Base-by-base conservation (phyloP, 257 asterid species). In the Plectranthus barbatus region DNA sequence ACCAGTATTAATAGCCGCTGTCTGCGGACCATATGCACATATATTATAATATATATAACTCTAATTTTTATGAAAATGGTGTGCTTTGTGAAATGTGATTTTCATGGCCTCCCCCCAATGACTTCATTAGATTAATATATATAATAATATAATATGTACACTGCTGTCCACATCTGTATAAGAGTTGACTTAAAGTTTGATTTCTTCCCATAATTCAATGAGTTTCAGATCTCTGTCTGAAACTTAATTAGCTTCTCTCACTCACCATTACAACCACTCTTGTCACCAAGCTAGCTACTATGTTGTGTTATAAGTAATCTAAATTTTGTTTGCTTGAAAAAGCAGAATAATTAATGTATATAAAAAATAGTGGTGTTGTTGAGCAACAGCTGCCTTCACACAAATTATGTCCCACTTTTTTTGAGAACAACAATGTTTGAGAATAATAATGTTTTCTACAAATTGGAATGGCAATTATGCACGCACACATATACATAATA, bases 1-100 rank as follows among this genome's bases (percentile, higher is more conserved):
- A 55, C 80, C 79, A 84, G 48, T 80, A 82, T 84, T 82, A 87
- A 80, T 84, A 80, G 84, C 90, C 86, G 86, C 61, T 87, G 95
- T 84, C 90, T 80, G 81, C 92, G 95, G 84, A 63, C 36, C 24
- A 24, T 56, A 42, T n/a, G 18, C 18, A 42, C 4, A 42, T 41
- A 31, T 34, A 31, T 31, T 51, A 55, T 29, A 24, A 6, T 26
- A 26, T 1, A 26, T 36, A 36, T 36, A 6, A 8, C 41, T 36
- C 41, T 0, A 42, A 65, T 12, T 40, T 13, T 55, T 55, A 21
- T 26, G 41, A 62, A 66, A 73, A 34, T 61, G 61, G 69, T 34
- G 62, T 52, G 79, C 77, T 74, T 65, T 72, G 72, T 55, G 47
- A 53, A 63, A 36, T 68, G 76, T 62, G 74, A 60, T 52, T 17